Base-by-base conservation (phyloP, 441 rosid species). In the Hura crepitans region DNA sequence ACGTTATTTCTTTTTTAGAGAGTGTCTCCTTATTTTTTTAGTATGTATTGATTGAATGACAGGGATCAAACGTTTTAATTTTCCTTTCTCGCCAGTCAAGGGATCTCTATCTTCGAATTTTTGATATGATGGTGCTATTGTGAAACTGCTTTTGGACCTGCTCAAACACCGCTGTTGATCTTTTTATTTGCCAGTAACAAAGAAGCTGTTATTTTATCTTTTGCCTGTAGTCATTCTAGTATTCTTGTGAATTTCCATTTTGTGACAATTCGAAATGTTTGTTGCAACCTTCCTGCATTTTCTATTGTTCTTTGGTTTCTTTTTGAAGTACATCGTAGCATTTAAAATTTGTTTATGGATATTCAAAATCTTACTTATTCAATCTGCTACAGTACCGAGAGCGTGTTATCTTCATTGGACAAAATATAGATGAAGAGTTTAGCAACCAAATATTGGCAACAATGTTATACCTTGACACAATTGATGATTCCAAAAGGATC, bases 381-480 rank as follows among this genome's bases (percentile, higher is more conserved):
- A 33, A 60, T 71, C 74, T 68, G 65, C 6, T 90, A 84, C 89
- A 91, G 98, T 93, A 91, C 70, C 87, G 96, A 74, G 96, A 93
- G 79, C 90, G 97, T 1, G 79, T 88, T 47, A 85, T 93, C 70
- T 89, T 89, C 83, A 83, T 93, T 74, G 97, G 92, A 72, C 88
- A 88, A 79, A 71, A 80, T 68, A 83, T 91, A 12, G 93, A 87
- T 73, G 96, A 90, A 80, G 94, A 91, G 68, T 89, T 85, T 72
- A 86, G 98, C 82, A 91, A 93, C 81, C 90, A 91, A 79, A 81
- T 91, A 74, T 81, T 93, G 85, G 97, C 92, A 37, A 91, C 96
- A 14, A 84, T 93, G 93, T 80, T 93, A 78, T 93, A 93, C 78
- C 95, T 93, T 18, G 98, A 93, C 73, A 85, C 86, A 59, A 73